A percentile compares a stretch with the other conserved stretches of the same genome.
Conservation (phyloP, 1,284 basidiomycete genomes). For the Ustilago nuda region DNA sequence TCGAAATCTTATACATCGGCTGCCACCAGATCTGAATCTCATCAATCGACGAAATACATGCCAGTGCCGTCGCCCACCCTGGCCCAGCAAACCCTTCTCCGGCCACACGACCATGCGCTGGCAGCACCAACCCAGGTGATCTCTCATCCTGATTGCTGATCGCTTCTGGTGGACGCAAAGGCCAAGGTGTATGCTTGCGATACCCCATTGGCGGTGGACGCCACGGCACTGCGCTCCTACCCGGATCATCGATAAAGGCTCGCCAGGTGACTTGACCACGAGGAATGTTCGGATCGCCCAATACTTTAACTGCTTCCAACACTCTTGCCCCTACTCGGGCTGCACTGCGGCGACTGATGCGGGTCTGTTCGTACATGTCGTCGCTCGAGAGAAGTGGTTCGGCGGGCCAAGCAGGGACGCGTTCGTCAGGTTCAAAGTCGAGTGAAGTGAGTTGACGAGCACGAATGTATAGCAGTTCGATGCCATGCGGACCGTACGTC, state of each 20-base stretch:
- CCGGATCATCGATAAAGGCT: constrained; percentile 55
- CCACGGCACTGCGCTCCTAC: constrained; percentile 41
- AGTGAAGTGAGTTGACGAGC: constrained; percentile 46
- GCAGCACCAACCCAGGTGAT: constrained; percentile 47
- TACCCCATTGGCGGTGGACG: constrained; percentile 36
- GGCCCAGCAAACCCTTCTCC: constrained; percentile 49
- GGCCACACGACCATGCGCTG: constrained; percentile 51
- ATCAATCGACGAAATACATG: constrained; percentile 43
- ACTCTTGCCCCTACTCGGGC: constrained; percentile 45
- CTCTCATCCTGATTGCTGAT: constrained; percentile 30
- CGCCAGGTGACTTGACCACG: constrained; percentile 54
- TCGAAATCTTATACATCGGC: constrained; percentile 53
- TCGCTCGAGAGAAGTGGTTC: constrained; percentile 46
- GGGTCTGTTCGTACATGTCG: constrained; percentile 51
- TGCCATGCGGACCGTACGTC: constrained; percentile 58
- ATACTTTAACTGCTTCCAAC: constrained; percentile 54
- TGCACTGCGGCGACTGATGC: constrained; percentile 37
- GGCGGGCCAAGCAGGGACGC: constrained; percentile 36
- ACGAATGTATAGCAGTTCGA: constrained; percentile 56
- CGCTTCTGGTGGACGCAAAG: constrained; percentile 25
- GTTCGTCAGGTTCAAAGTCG: constrained; percentile 50
- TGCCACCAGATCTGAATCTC: constrained; percentile 61
- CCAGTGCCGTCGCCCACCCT: constrained; percentile 49
- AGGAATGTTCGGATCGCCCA: constrained; percentile 57
- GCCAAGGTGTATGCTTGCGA: constrained; percentile 47